Conservation (phyloP, 2,329 filamentous ascomycete species). For the Colletotrichum eleusines region DNA sequence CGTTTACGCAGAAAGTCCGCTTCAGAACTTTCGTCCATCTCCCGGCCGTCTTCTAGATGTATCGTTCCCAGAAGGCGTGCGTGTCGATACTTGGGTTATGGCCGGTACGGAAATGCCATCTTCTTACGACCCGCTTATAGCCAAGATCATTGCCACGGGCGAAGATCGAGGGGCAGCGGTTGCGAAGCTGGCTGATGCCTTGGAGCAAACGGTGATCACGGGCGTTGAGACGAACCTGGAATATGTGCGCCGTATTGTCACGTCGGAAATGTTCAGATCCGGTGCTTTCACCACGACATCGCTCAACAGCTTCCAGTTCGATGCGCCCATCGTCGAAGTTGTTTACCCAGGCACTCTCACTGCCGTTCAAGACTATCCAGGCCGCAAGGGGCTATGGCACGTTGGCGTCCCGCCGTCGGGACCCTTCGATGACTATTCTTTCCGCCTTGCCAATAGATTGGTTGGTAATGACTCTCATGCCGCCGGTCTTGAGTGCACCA, state of each 20-base stretch:
- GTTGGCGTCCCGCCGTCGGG: constrained; percentile 56
- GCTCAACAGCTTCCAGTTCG: constrained; percentile 49
- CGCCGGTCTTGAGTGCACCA: constrained; percentile 52
- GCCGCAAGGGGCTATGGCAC: constrained; percentile 53
- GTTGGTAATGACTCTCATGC: constrained; percentile 49
- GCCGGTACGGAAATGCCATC: constrained; percentile 78
- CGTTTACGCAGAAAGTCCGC: constrained; percentile 80
- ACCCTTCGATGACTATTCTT: constrained; percentile 56
- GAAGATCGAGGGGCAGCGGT: constrained; percentile 70
- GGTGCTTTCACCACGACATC: constrained; percentile 52
- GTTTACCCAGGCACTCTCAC: constrained; percentile 52
- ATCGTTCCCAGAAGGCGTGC: constrained; percentile 66
- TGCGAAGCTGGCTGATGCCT: constrained; percentile 70
- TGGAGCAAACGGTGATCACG: constrained; percentile 60
- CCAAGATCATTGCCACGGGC: constrained; percentile 78
- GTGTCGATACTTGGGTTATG: constrained; percentile 78
- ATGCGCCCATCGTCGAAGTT: constrained; percentile 50
- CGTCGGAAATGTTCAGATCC: constrained; percentile 46
- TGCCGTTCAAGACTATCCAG: constrained; percentile 57
- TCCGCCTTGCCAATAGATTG: constrained; percentile 51
- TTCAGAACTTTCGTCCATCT: constrained; percentile 73
- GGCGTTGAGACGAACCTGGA: constrained; percentile 53
- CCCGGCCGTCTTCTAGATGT: constrained; percentile 75
- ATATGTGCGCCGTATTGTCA: constrained; percentile 49
- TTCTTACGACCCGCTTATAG: constrained; percentile 82